phyloP scores from a whole-genome alignment of 2,329 filamentous ascomycete genomes.

The Bisporella sp. region DNA sequence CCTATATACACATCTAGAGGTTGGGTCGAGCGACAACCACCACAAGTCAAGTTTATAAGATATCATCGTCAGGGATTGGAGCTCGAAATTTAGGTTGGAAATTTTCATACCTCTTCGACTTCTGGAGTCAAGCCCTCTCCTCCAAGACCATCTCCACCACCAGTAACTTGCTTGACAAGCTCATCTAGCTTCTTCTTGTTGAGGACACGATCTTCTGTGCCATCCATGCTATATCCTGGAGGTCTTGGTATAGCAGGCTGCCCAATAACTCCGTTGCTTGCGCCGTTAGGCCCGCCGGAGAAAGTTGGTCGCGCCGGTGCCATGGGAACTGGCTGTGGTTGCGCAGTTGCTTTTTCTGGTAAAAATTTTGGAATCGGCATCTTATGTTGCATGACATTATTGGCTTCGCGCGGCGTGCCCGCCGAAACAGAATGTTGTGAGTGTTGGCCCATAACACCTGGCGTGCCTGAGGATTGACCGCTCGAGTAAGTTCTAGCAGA shows the following conservation, averaged over 20 bases:
- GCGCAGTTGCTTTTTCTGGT: slow-evolving; percentile 56
- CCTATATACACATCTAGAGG: too few species aligned
- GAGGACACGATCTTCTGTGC: slow-evolving; percentile 86
- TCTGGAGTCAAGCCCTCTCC: slow-evolving; percentile 79
- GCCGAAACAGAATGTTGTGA: slow-evolving; percentile 13
- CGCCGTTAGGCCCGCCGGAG: slow-evolving; percentile 66
- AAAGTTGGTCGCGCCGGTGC: slow-evolving; percentile 72
- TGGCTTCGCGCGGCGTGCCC: slow-evolving; percentile 18
- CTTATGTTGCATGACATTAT: slow-evolving; percentile 23
- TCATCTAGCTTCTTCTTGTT: slow-evolving; percentile 98
- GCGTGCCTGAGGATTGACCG: slow-evolving; percentile 13
- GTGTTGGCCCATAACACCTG: slow-evolving; percentile 27
- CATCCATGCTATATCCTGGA: slow-evolving; percentile 79
- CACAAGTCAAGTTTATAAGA: neutral
- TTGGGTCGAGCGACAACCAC: too few species aligned
- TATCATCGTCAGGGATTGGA: neutral
- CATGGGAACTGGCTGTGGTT: slow-evolving; percentile 70
- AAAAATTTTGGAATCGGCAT: slow-evolving; percentile 58
- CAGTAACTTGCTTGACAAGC: slow-evolving; percentile 87
- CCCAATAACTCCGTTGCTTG: slow-evolving; percentile 73
- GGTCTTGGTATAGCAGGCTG: slow-evolving; percentile 80
- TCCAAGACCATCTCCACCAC: slow-evolving; percentile 66
- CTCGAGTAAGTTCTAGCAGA: slow-evolving; percentile 28
- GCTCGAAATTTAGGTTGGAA: neutral
- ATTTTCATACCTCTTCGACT: slow-evolving; percentile 75